Evolutionary conservation across 495 filamentous ascomycete genomes (phyloP).

Genomic region (Acidiella bohemica): DNA sequence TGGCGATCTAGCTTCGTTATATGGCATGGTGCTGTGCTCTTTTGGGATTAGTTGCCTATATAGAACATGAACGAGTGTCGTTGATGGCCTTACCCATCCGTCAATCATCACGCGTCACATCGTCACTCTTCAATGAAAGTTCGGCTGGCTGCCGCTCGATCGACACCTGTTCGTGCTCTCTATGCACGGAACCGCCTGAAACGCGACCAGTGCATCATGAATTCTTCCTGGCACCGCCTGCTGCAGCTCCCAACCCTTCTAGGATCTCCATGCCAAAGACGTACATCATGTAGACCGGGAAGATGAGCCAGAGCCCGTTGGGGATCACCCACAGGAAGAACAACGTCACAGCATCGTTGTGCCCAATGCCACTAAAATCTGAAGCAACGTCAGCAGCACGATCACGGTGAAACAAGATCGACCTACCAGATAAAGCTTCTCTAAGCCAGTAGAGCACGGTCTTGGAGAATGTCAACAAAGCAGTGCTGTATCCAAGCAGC

Average conservation of each 20-base stretch:
- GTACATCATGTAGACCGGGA: slow-evolving; percentile 58
- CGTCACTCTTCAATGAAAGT: too few species aligned
- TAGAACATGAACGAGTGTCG: too few species aligned
- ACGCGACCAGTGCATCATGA: neutral
- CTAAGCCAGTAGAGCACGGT: slow-evolving; percentile 79
- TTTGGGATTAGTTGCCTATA: too few species aligned
- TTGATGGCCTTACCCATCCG: too few species aligned
- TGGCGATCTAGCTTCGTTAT: too few species aligned
- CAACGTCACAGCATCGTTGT: slow-evolving; percentile 47
- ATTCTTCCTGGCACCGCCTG: slow-evolving; percentile 1
- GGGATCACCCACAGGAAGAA: slow-evolving; percentile 63
- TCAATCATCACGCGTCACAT: too few species aligned
- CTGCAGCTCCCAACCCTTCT: slow-evolving; percentile 42
- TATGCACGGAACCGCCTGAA: neutral
- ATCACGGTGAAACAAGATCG: neutral
- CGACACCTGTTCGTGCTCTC: neutral
- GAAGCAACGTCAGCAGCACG: neutral
- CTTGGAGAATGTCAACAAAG: slow-evolving; percentile 76
- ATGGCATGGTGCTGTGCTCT: too few species aligned
- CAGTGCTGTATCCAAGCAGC: slow-evolving; percentile 52
- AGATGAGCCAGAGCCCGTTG: slow-evolving; percentile 68
- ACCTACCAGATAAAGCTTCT: slow-evolving; percentile 51
- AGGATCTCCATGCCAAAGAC: slow-evolving; percentile 57
- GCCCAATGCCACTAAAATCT: slow-evolving; percentile 61
- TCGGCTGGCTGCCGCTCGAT: too few species aligned